Conservation (phyloP, 192 early-diverging fungal species). For the Hyaloraphidium curvatum region DNA sequence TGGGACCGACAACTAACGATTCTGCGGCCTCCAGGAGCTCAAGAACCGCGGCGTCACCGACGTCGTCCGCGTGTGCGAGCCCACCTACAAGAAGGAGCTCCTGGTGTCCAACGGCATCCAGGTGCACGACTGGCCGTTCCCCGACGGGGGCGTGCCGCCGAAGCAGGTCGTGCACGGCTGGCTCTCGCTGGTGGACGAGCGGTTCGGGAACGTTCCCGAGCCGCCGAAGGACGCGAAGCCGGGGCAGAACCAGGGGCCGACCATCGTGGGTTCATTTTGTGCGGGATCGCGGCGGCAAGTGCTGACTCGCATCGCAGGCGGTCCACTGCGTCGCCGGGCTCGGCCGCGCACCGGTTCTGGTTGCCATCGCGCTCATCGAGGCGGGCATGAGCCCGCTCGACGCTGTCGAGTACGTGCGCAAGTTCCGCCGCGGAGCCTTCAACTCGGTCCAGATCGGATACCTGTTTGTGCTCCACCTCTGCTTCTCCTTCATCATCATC, state of each 20-base stretch:
- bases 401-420: conserved; percentile 48
- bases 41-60: conserved; percentile 40
- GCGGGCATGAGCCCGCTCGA: conserved; percentile 58
- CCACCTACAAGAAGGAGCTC: conserved; percentile 44
- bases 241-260: background rate
- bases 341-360: conserved; percentile 35
- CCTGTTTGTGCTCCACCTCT: too few relatives aligned
- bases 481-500: too few relatives aligned
- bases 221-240: conserved; percentile 2
- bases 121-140: conserved; percentile 27
- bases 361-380: conserved; percentile 66
- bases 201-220: conserved; percentile 17
- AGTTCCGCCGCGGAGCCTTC: conserved; percentile 51
- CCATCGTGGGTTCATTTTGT: background rate
- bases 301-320: conserved; percentile 11
- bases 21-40: conserved; percentile 32
- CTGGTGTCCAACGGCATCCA: conserved; percentile 35
- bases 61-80: conserved; percentile 68
- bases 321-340: conserved; percentile 67
- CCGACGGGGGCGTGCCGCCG: conserved; percentile 29
- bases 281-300: background rate
- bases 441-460: conserved; percentile 46
- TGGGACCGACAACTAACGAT: background rate
- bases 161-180: conserved; percentile 34
- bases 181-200: conserved; percentile 37